Percentiles rank a stretch among this genome's conserved stretches.
phyloP scores from a whole-genome alignment of 305 asterid species.

The Plantago lanceolata region DNA sequence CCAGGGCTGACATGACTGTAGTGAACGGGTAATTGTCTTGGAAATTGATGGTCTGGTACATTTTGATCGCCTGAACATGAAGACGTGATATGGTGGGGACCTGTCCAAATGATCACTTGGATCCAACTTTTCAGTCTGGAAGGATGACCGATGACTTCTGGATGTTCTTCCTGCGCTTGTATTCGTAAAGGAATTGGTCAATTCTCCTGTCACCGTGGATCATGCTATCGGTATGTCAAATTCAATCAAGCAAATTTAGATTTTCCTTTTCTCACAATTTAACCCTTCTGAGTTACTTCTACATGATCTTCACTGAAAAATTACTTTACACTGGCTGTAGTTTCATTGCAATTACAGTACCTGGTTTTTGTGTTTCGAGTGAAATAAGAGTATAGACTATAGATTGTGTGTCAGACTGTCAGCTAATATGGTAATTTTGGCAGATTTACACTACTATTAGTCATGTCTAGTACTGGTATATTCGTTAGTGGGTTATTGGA shows the following conservation, averaged over 20 bases:
- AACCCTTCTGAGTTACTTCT: conserved; percentile 18
- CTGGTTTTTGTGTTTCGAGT: background rate
- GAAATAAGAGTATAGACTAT: background rate
- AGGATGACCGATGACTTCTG: background rate
- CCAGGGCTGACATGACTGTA: conserved; percentile 32
- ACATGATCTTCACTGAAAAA: conserved; percentile 6
- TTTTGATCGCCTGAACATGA: conserved; percentile 20
- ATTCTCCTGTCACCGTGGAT: conserved; percentile 13
- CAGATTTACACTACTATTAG: too few species aligned
- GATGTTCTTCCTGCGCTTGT: conserved; percentile 16
- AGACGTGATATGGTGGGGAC: conserved; percentile 16
- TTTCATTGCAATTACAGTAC: background rate
- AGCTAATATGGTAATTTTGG: background rate
- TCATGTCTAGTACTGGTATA: too few species aligned
- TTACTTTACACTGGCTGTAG: background rate
- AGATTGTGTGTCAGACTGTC: background rate
- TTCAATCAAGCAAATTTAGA: background rate
- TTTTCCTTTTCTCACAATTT: background rate
- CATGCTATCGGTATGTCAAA: conserved; percentile 10
- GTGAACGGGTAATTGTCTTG: conserved; percentile 30
- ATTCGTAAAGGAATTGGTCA: conserved; percentile 1
- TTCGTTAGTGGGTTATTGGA: too few species aligned
- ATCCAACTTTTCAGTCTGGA: background rate
- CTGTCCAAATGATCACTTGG: conserved; percentile 21
- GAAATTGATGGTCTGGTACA: background rate